Percentiles rank a stretch among this genome's conserved stretches.
Evolutionary conservation across 2,329 filamentous ascomycete species (phyloP).

Genomic region (Pseudogymnoascus sp.): DNA sequence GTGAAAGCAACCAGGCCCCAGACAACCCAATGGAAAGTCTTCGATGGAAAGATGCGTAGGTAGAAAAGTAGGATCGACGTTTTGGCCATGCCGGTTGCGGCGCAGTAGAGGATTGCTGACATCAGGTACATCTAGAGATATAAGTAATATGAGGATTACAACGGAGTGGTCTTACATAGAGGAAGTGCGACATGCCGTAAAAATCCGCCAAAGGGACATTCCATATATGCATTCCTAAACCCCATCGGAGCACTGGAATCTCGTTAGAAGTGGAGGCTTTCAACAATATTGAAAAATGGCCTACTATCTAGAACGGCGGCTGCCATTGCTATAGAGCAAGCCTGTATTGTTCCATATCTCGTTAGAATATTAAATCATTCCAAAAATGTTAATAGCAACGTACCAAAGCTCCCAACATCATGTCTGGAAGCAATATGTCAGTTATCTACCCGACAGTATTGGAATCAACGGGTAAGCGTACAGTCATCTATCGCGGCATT

Average conservation of each 20-base stretch:
- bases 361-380: background rate
- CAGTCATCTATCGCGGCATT: conserved; percentile 17
- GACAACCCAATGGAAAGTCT: conserved; percentile 16
- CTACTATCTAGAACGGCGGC: conserved; percentile 12
- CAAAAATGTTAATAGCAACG: background rate
- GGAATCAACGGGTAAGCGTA: background rate
- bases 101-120: conserved; percentile 18
- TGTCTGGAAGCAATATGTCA: conserved; percentile 6
- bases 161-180: background rate
- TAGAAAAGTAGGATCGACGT: conserved; percentile 24
- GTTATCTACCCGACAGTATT: background rate
- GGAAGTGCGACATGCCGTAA: conserved; percentile 9
- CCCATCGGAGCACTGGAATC: conserved; percentile 18
- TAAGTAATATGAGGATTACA: conserved; percentile 10
- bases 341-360: background rate
- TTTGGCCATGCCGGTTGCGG: conserved; percentile 20
- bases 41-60: conserved; percentile 22
- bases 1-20: conserved; percentile 21
- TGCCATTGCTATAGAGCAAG: conserved; percentile 7
- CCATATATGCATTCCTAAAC: conserved; percentile 19
- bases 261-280: background rate
- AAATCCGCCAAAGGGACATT: conserved; percentile 14
- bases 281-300: background rate
- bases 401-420: conserved; percentile 11
- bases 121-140: conserved; percentile 15